Evolutionary conservation across 1,139 yeast genomes (phyloP), one percentile per base, ranked within the genome.

Genomic region (Candida freyschussii): DNA sequence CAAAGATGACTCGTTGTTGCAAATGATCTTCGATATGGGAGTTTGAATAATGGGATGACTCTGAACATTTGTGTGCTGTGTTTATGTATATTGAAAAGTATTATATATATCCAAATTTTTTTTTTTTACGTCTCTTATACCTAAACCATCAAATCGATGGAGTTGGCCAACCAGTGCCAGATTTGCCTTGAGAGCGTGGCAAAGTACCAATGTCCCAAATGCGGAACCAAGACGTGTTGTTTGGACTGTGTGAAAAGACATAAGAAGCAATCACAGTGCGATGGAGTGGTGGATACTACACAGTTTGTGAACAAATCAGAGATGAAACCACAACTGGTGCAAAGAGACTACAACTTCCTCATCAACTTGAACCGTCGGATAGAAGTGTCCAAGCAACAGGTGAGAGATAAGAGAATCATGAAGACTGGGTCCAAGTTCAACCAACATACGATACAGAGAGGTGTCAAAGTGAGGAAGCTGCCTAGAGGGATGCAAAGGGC

Each of bases 141-240:
- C n/a, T n/a, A n/a, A n/a, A 14, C n/a, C 8, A n/a, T 7, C 3
- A 29, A 14, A 10, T 24, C 11, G 13, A 21, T 26, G 17, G 43
- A 31, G 13, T 22, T 32, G 5, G 21, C 23, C n/a, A 37, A 25
- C 26, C 36, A 29, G 23, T 79, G 86, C 50, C 64, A 65, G 28
- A 63, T 78, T 19, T 81, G 91, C 46, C 62, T 63, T 8, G 48
- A 50, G 15, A 56, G 62, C 15, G 56, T 53, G 14, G 57, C 66
- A 37, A 83, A 78, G 51, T 89, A 89, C 55, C 77, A 70, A n/a
- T 89, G 97, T 55, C 96, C 97, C 0, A 79, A 82, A 9, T 89
- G 97, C 53, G 62, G 61, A 7, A 55, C 63, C 12, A 67, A 62
- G 37, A 80, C 93, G 0, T 89, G 97, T 55, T 75, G 84, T 0